Base-by-base conservation (phyloP, 805 yeast species). In the Candida quercuum region DNA sequence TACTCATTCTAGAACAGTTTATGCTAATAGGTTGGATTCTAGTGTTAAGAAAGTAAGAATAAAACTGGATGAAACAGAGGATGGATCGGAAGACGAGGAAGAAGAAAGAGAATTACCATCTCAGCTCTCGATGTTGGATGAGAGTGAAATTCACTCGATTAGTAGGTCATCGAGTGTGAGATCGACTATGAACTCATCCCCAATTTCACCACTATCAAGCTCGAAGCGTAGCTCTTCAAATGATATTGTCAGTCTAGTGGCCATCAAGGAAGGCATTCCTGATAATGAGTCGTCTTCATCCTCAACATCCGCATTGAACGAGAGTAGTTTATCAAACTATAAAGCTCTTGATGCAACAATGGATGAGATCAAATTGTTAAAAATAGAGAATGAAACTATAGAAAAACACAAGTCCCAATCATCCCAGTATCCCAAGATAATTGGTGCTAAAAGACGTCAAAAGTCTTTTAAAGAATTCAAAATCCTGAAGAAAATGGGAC, bases 401-500 rank as follows among this genome's bases (percentile, higher is more conserved):
- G 63, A 56, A 11, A 56, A 57, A 19, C 60, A 64, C 23, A 59
- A 57, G 33, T 46, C 46, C 1, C 47, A 47, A 2, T 72, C 81
- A 1, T 46, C 43, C 41, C 17, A 40, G 16, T 59, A 55, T 41
- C 68, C 64, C 21, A 69, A 69, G 13, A 56, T 63, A 27, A 73
- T 81, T 43, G 97, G 97, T 2, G 64, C 70, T 6, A 66, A 68
- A 38, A 74, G 93, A 51, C 72, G 96, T 37, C 78, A 72, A 16
- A 86, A 86, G 56, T 75, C 77, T 42, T 72, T 86, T 45, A 57
- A 71, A 0, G 95, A 88, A 56, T 93, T 86, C 50, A 60, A 64
- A 1, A 72, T 85, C 1, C 32, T 87, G 31, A 83, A 85, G 56
- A 76, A 79, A 44, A 76, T 93, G 78, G 99, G 99, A 1, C 91